Percentiles rank a stretch among this genome's conserved stretches.
phyloP scores from a whole-genome alignment of 441 rosid species.

The Viola pubescens region DNA sequence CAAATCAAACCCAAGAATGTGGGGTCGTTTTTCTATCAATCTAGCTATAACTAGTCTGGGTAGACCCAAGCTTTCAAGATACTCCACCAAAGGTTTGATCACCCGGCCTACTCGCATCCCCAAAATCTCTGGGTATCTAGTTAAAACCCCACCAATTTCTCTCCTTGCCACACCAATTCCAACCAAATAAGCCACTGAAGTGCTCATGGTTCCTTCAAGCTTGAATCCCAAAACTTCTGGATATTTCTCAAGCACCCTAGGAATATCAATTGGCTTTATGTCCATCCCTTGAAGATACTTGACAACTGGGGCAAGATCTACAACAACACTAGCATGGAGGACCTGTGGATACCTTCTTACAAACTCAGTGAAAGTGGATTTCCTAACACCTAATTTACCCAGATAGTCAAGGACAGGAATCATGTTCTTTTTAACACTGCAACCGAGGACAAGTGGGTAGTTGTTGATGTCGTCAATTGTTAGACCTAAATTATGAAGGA shows the following conservation, averaged over 20 bases:
- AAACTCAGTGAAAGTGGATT: conserved; percentile 65
- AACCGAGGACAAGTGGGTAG: conserved; percentile 91
- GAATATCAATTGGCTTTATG: conserved; percentile 64
- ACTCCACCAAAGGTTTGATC: conserved; percentile 83
- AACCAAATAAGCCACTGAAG: conserved; percentile 86
- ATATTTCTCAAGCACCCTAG: conserved; percentile 84
- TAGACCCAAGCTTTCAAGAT: conserved; percentile 65
- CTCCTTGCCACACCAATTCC: conserved; percentile 90
- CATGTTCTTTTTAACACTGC: conserved; percentile 98
- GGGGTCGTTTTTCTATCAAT: conserved; percentile 77
- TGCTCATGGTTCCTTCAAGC: conserved; percentile 98
- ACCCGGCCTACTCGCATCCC: conserved; percentile 89
- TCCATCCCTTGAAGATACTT: conserved; percentile 92
- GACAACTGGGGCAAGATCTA: conserved; percentile 88
- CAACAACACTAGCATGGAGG: conserved; percentile 87
- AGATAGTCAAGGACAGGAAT: conserved; percentile 87
- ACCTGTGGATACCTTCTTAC: conserved; percentile 83
- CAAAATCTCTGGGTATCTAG: conserved; percentile 71
- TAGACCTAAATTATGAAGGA: conserved; percentile 71
- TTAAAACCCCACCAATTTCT: conserved; percentile 70
- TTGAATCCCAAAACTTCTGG: conserved; percentile 91
- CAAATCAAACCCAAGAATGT: conserved; percentile 71
- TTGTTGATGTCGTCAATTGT: conserved; percentile 73
- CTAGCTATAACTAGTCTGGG: conserved; percentile 85
- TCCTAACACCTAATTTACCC: conserved; percentile 88